These are phyloP conservation scores for Teunomyces gatunensis DNA, from an alignment of 805 yeast genomes.

Conservation along the genomic window DNA sequence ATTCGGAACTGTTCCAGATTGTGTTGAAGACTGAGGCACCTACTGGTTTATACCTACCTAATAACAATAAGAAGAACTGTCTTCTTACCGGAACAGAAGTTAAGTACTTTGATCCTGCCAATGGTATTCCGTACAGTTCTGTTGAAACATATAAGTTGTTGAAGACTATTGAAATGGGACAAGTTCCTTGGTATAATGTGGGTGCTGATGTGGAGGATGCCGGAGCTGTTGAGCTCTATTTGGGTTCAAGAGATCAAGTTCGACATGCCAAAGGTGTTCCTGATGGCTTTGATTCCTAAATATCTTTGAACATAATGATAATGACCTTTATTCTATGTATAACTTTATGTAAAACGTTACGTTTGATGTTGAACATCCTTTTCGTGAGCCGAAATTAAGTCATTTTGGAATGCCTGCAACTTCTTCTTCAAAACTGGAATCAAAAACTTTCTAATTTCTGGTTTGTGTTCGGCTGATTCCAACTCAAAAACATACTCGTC, in stretches of 20 bases:
- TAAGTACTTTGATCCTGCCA: slow-evolving; percentile 80
- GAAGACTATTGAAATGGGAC: slow-evolving; percentile 46
- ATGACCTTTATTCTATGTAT: not conserved
- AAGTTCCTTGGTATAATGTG: slow-evolving; percentile 50
- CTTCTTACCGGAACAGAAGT: slow-evolving; percentile 77
- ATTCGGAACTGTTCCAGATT: slow-evolving; percentile 42
- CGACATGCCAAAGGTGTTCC: slow-evolving; percentile 86
- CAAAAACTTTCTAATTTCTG: slow-evolving; percentile 46
- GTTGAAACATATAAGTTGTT: slow-evolving; percentile 76
- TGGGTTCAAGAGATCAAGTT: slow-evolving; percentile 45
- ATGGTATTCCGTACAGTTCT: slow-evolving; percentile 82
- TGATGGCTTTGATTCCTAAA: slow-evolving; percentile 59
- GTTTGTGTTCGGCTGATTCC: slow-evolving; percentile 32
- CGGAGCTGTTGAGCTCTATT: slow-evolving; percentile 42
- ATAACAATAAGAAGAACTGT: slow-evolving; percentile 65
- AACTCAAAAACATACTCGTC: slow-evolving; percentile 58
- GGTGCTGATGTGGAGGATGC: slow-evolving; percentile 54
- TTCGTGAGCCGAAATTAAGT: slow-evolving; percentile 60
- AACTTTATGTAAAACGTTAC: slow-evolving; percentile 7
- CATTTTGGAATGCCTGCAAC: slow-evolving; percentile 59
- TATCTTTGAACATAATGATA: not conserved
- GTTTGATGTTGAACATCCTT: slow-evolving; percentile 58
- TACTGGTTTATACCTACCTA: slow-evolving; percentile 67
- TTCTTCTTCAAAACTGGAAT: slow-evolving; percentile 50
- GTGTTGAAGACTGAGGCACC: slow-evolving; percentile 67